Evolutionary conservation across 1,284 basidiomycete genomes (phyloP).

Genomic region (Ustanciosporium gigantosporum): DNA sequence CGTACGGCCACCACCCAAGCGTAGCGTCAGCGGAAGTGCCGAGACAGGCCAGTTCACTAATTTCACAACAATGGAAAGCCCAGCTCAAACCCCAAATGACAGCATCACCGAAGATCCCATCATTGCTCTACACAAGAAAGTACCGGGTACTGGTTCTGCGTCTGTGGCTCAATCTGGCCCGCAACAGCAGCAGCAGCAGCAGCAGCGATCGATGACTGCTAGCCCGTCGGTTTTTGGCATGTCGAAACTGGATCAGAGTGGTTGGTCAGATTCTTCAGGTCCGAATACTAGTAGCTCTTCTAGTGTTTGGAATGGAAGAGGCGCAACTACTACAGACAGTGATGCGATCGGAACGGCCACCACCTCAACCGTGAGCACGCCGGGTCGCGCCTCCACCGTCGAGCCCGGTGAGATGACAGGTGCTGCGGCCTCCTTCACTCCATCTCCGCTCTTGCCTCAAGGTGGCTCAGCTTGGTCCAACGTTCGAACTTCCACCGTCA

Average conservation of each 20-base stretch:
- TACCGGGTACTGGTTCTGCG: not conserved
- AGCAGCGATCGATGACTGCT: constrained; percentile 7
- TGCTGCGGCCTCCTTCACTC: constrained; percentile 15
- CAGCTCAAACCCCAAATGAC: not conserved
- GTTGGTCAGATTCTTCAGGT: constrained; percentile 27
- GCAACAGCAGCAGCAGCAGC: not conserved
- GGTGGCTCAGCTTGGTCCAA: constrained; percentile 35
- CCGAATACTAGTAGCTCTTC: constrained; percentile 15
- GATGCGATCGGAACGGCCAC: constrained; percentile 29
- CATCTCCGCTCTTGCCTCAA: constrained; percentile 24
- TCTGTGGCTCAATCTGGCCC: not conserved
- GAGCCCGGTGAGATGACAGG: constrained; percentile 10
- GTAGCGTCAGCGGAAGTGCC: constrained; percentile 24
- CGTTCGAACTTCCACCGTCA: constrained; percentile 7
- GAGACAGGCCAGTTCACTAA: constrained; percentile 1
- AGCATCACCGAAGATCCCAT: not conserved
- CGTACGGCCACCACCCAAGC: constrained; percentile 1
- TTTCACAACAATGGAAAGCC: constrained; percentile 4
- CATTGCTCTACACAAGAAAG: constrained; percentile 1
- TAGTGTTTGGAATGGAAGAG: constrained; percentile 35
- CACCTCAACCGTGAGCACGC: constrained; percentile 36
- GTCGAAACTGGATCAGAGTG: constrained; percentile 18
- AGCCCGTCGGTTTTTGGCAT: constrained; percentile 7
- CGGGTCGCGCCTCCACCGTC: constrained; percentile 12
- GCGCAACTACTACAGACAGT: constrained; percentile 22